Evolutionary conservation across 2,329 filamentous ascomycete genomes (phyloP).

Genomic region (Fusarium tjaetaba): DNA sequence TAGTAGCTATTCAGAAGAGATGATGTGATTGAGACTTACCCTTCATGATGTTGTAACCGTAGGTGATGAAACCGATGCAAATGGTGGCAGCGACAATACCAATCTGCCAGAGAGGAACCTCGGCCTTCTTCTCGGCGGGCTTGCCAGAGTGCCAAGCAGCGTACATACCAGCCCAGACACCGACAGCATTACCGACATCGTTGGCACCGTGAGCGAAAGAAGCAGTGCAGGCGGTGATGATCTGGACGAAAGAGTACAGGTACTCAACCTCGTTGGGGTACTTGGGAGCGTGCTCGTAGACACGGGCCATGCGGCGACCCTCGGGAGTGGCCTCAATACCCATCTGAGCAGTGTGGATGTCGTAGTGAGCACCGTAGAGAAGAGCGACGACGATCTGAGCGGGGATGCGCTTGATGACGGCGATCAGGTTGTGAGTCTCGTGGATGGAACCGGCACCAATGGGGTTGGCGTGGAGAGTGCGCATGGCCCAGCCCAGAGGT

Average conservation of each 20-base stretch:
- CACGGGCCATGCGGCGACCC: constrained; percentile 70
- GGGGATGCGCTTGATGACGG: constrained; percentile 71
- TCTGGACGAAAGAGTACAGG: constrained; percentile 72
- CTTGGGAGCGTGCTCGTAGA: constrained; percentile 69
- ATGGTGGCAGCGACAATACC: constrained; percentile 73
- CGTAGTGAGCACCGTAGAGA: constrained; percentile 82
- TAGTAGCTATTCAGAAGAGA: neutral
- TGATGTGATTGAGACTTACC: constrained; percentile 55
- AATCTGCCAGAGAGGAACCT: constrained; percentile 80
- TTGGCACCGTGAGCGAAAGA: constrained; percentile 82
- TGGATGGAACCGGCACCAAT: constrained; percentile 78
- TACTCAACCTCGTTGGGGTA: constrained; percentile 79
- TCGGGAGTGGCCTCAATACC: constrained; percentile 78
- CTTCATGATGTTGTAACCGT: constrained; percentile 88
- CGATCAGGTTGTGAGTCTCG: constrained; percentile 76
- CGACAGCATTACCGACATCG: constrained; percentile 77
- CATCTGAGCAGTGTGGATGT: constrained; percentile 80
- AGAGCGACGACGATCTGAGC: constrained; percentile 70
- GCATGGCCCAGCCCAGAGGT: constrained; percentile 86
- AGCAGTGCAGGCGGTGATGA: constrained; percentile 75
- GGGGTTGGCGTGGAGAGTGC: constrained; percentile 77
- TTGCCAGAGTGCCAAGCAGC: constrained; percentile 71
- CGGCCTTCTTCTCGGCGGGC: constrained; percentile 68
- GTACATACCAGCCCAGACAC: constrained; percentile 77
- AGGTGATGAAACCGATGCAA: constrained; percentile 75